Evolutionary conservation across 2,329 filamentous ascomycete species (phyloP).

Genomic region (Harringtonia aguacate): DNA sequence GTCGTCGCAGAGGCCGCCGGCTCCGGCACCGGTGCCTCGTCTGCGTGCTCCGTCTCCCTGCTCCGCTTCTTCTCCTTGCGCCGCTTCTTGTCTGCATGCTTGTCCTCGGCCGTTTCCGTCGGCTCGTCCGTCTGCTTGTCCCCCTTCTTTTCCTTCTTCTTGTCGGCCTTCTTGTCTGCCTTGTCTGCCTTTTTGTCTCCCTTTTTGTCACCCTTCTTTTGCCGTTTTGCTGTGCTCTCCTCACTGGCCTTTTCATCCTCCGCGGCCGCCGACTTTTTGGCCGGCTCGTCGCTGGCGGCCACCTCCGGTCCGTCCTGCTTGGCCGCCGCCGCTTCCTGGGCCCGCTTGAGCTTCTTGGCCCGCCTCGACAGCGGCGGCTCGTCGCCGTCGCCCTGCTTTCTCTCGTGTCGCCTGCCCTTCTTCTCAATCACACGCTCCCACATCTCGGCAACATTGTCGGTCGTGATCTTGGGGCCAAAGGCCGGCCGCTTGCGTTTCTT

Average conservation of each 20-base stretch:
- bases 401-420: conserved; percentile 23
- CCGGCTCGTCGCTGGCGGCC: conserved; percentile 5
- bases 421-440: conserved; percentile 74
- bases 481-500: conserved; percentile 48
- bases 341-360: conserved; percentile 14
- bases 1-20: too few relatives aligned
- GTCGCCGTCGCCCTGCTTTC: conserved; percentile 10
- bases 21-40: too few relatives aligned
- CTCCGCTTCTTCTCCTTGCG: conserved; percentile 9
- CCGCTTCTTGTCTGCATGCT: not conserved
- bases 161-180: not conserved
- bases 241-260: not conserved
- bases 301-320: not conserved
- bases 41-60: too few relatives aligned
- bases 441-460: conserved; percentile 63
- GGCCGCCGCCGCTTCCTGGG: conserved; percentile 3
- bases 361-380: conserved; percentile 5
- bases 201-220: too few relatives aligned
- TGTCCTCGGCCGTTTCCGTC: conserved; percentile 10
- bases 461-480: conserved; percentile 37
- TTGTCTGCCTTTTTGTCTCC: too few relatives aligned
- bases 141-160: conserved; percentile 16
- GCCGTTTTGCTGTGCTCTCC: too few relatives aligned
- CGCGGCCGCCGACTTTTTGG: conserved; percentile 4
- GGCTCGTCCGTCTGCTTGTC: conserved; percentile 16